Base-by-base conservation (phyloP, 495 filamentous ascomycete genomes). In the Aspergillus carlsbadensis region DNA sequence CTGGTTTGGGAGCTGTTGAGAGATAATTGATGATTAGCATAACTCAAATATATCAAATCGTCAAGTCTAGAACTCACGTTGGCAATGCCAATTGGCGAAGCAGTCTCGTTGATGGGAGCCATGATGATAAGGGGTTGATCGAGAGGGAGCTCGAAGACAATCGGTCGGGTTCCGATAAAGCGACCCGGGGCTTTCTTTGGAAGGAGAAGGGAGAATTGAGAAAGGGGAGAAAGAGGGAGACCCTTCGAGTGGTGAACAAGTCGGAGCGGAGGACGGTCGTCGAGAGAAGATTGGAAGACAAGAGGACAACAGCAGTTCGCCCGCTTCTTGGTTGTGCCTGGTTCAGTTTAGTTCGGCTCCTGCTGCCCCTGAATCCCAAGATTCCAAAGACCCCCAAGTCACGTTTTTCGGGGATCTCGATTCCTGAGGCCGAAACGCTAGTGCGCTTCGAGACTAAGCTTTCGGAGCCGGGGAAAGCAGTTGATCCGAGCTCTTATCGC, bases 11-110 rank as follows among this genome's bases (percentile, higher is more conserved):
- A 96, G 80, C 84, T 87, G 64, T 55, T 67, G 14, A 34, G 18
- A 57, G 34, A 34, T 20, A 14, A 52, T 39, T 7, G 20, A 45
- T 62, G 10, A 52, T 49, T 53, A 40, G 26, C 8, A 31, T 42
- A 34, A 10, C 8, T 22, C 29, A 34, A 5, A 14, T 24, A 10
- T 18, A 22, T 41, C 17, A 1, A 33, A 15, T 3, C 21, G 1
- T 15, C 10, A n/a, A 11, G 34, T 37, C 5, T 20, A 31, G 5
- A 2, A 81, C 85, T 76, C 75, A 88, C 85, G 81, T 98, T 98
- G 83, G 94, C 94, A 88, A 98, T 98, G 82, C 93, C 93, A 89
- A 98, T 98, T 67, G 91, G 91, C 69, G 90, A 89, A 59, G 89
- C 87, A 70, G 88, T 89, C 76, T 96, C 92, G 62, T 84, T 85